These are phyloP conservation scores for Lachancea thermotolerans DNA, from an alignment of 805 yeast genomes.

Conservation along the genomic window DNA sequence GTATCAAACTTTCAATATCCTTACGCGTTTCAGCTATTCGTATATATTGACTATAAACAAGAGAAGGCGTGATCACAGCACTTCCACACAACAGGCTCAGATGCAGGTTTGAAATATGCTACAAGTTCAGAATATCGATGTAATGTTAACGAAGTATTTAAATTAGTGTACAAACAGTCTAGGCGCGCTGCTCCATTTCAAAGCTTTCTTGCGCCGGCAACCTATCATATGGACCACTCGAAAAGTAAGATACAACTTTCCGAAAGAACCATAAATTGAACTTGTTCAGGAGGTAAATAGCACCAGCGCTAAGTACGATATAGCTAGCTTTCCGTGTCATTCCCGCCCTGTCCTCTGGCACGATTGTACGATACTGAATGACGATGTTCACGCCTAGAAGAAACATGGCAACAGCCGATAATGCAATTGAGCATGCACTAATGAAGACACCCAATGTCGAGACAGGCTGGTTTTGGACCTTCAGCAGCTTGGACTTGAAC, in stretches of 20 bases:
- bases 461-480: not conserved
- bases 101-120: too few species aligned
- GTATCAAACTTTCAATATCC: too few species aligned
- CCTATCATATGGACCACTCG: constrained; percentile 3
- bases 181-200: constrained; percentile 7
- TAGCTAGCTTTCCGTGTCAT: constrained; percentile 14
- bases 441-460: constrained; percentile 17
- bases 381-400: constrained; percentile 32
- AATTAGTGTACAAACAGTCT: not conserved
- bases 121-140: too few species aligned
- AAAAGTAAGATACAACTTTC: constrained; percentile 6
- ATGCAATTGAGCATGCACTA: constrained; percentile 23
- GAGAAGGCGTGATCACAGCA: too few species aligned
- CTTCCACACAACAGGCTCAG: too few species aligned
- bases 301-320: constrained; percentile 15
- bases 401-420: constrained; percentile 27
- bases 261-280: constrained; percentile 15
- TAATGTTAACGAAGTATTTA: too few species aligned
- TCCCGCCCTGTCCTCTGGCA: constrained; percentile 13
- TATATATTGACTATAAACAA: too few species aligned
- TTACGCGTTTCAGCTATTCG: too few species aligned
- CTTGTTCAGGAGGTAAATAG: constrained; percentile 14
- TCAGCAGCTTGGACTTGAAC: not conserved
- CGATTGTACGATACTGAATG: constrained; percentile 31
- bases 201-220: constrained; percentile 5